Conservation (phyloP, 2,329 filamentous ascomycete species). For the Trichoderma arundinaceum region DNA sequence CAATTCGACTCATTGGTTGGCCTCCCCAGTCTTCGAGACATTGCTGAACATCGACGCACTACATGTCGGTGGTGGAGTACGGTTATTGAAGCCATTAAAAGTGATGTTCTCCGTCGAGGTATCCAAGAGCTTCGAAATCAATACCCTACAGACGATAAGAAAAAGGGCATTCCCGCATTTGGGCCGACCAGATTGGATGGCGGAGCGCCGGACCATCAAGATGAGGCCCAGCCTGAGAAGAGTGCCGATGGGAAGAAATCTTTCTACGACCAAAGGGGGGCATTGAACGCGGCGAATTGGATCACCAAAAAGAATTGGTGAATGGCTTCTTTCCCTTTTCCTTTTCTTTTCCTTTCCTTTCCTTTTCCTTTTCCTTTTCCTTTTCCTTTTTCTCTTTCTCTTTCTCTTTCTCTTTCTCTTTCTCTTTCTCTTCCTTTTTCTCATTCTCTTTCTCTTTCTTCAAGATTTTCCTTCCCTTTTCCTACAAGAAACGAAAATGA, state of each 20-base stretch:
- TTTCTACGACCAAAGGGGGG: background rate
- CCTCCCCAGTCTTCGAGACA: slow-evolving; percentile 38
- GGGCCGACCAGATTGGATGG: slow-evolving; percentile 26
- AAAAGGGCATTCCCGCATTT: slow-evolving; percentile 6
- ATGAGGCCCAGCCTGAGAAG: slow-evolving; percentile 34
- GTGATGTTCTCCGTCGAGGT: slow-evolving; percentile 5
- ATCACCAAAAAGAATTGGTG: slow-evolving; percentile 1
- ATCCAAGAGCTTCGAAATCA: background rate
- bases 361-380: background rate
- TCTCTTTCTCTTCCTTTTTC: background rate
- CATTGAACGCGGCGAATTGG: background rate
- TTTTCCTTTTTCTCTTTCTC: background rate
- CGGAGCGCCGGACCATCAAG: slow-evolving; percentile 34
- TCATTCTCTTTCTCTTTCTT: background rate
- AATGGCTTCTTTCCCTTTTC: background rate
- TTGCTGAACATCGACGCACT: slow-evolving; percentile 24
- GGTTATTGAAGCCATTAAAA: background rate
- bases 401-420: background rate
- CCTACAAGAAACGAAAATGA: too few relatives aligned
- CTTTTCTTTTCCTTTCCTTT: background rate
- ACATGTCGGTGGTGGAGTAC: too few relatives aligned
- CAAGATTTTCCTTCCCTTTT: background rate
- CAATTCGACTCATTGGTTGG: slow-evolving; percentile 41
- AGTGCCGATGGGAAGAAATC: background rate
- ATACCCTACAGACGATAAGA: background rate